A percentile compares a stretch with the other conserved stretches of the same genome.
Conservation (phyloP, 1,284 basidiomycete species). For the Malassezia equina region DNA sequence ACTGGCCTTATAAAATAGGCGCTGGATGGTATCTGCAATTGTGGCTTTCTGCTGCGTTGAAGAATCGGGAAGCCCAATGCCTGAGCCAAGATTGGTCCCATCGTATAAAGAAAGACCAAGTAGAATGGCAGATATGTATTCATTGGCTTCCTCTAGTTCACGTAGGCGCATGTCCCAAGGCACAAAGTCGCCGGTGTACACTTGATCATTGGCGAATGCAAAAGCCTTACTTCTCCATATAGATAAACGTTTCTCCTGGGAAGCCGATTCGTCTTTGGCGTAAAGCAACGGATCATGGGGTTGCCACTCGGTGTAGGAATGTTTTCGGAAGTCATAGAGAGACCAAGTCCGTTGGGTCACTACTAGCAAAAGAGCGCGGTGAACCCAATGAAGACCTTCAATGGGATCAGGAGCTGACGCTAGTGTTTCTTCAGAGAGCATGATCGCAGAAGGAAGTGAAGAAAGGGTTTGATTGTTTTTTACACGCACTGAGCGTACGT, state of each 20-base stretch:
- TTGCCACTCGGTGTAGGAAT: slow-evolving; percentile 20
- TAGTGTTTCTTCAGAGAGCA: slow-evolving; percentile 19
- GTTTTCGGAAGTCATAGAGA: slow-evolving; percentile 19
- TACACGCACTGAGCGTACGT: slow-evolving; percentile 17
- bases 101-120: slow-evolving; percentile 72
- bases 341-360: slow-evolving; percentile 8
- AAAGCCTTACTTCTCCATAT: slow-evolving; percentile 62
- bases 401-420: slow-evolving; percentile 48
- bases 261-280: not conserved
- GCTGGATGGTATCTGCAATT: slow-evolving; percentile 66
- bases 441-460: slow-evolving; percentile 11
- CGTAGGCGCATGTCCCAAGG: slow-evolving; percentile 93
- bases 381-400: slow-evolving; percentile 51
- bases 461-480: not conserved
- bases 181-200: slow-evolving; percentile 74
- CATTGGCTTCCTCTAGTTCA: slow-evolving; percentile 68
- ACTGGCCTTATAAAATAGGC: slow-evolving; percentile 78
- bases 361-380: slow-evolving; percentile 27
- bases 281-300: slow-evolving; percentile 11
- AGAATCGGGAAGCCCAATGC: slow-evolving; percentile 71
- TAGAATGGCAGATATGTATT: slow-evolving; percentile 82
- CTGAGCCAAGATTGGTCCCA: slow-evolving; percentile 72
- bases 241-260: not conserved
- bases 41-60: slow-evolving; percentile 56
- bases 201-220: slow-evolving; percentile 56